Evolutionary conservation across 2,329 filamentous ascomycete species (phyloP).

Genomic region (Lizonia empirigonia): DNA sequence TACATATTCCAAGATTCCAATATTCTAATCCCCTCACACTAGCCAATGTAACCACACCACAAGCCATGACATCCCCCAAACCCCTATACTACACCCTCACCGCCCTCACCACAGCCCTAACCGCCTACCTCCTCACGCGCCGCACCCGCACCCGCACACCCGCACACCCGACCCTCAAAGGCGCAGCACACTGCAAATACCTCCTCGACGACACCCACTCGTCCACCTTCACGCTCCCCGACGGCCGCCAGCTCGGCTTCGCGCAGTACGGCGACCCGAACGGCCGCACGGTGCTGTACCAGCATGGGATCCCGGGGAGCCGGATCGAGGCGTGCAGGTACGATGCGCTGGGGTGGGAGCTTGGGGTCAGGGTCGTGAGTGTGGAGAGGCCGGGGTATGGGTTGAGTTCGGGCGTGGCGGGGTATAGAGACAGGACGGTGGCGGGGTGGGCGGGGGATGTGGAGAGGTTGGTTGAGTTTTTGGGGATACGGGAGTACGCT

Average conservation of each 20-base stretch:
- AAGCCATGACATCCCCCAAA: neutral
- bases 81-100: neutral
- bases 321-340: constrained; percentile 36
- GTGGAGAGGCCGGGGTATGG: constrained; percentile 39
- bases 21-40: no score
- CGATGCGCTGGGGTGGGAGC: constrained; percentile 27
- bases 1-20: no score
- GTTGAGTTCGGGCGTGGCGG: constrained; percentile 28
- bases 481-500: constrained; percentile 28
- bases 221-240: constrained; percentile 37
- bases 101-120: neutral
- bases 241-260: constrained; percentile 47
- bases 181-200: constrained; percentile 4
- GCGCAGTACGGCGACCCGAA: constrained; percentile 39
- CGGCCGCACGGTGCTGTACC: constrained; percentile 35
- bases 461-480: constrained; percentile 24
- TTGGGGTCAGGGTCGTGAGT: constrained; percentile 34
- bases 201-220: constrained; percentile 35
- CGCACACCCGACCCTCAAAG: neutral
- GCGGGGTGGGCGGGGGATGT: constrained; percentile 35
- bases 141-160: neutral
- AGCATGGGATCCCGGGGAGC: constrained; percentile 40
- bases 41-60: no score
- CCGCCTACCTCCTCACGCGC: neutral
- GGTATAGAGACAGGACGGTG: constrained; percentile 24